A percentile compares a stretch with the other conserved stretches of the same genome.
Evolutionary conservation across 2,329 filamentous ascomycete genomes (phyloP).

Genomic region (Fusarium algeriense): DNA sequence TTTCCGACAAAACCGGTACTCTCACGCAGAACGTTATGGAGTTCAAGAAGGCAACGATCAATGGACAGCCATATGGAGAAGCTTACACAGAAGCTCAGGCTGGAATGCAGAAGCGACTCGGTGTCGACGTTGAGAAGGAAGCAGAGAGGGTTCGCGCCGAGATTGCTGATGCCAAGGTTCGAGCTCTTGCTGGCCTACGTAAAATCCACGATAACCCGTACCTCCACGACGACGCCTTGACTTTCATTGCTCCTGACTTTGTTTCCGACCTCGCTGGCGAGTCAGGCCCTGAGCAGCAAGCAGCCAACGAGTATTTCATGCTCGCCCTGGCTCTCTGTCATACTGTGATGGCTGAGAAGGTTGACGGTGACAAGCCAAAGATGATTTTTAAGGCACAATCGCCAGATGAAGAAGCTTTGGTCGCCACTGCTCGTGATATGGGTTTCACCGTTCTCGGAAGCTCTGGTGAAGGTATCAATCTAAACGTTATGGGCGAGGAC

Average conservation of each 20-base stretch:
- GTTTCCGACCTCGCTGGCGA: constrained; percentile 84
- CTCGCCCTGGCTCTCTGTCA: constrained; percentile 94
- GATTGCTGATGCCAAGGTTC: constrained; percentile 81
- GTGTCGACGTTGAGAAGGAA: constrained; percentile 87
- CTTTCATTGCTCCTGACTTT: constrained; percentile 92
- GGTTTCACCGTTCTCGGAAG: constrained; percentile 92
- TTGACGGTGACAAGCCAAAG: constrained; percentile 88
- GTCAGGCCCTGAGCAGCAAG: constrained; percentile 80
- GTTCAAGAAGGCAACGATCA: constrained; percentile 98
- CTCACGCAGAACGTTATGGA: constrained; percentile 99
- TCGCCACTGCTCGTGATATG: constrained; percentile 93
- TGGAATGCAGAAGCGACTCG: constrained; percentile 93
- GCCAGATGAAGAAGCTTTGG: constrained; percentile 93
- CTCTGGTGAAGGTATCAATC: constrained; percentile 80
- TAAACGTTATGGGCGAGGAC: constrained; percentile 91
- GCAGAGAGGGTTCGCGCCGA: constrained; percentile 77
- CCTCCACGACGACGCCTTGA: constrained; percentile 87
- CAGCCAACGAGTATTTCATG: constrained; percentile 91
- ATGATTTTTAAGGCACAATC: constrained; percentile 98
- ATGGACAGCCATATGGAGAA: constrained; percentile 95
- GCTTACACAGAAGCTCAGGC: constrained; percentile 97
- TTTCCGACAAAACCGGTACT: constrained; percentile 97
- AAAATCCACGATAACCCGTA: constrained; percentile 90
- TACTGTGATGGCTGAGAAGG: constrained; percentile 91
- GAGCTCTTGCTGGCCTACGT: constrained; percentile 79